phyloP scores from a whole-genome alignment of 768 basidiomycete species.

The Termitomyces sp. region DNA sequence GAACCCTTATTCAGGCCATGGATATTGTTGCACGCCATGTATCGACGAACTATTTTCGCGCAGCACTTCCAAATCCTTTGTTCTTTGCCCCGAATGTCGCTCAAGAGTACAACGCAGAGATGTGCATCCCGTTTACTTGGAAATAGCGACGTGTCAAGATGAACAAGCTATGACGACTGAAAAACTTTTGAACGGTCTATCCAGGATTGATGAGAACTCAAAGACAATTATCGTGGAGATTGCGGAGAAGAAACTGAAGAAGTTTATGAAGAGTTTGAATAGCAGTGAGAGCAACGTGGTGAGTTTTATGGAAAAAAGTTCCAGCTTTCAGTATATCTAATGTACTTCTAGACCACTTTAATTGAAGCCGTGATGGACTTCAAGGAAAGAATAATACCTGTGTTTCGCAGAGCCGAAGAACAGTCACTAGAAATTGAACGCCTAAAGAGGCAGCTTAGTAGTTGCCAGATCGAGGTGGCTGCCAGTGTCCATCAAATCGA shows the following conservation, averaged over 20 bases:
- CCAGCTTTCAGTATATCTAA: neutral
- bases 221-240: conserved; percentile 29
- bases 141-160: conserved; percentile 23
- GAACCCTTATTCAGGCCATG: conserved; percentile 27
- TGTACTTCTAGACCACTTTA: conserved; percentile 21
- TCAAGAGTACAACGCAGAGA: conserved; percentile 10
- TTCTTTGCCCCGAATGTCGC: conserved; percentile 17
- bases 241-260: conserved; percentile 27
- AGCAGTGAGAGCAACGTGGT: conserved; percentile 23
- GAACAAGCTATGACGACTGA: conserved; percentile 19
- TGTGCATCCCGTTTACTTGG: conserved; percentile 13
- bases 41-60: conserved; percentile 18
- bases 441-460: conserved; percentile 15
- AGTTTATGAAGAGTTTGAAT: conserved; percentile 19
- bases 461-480: conserved; percentile 4
- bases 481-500: neutral
- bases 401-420: conserved; percentile 24
- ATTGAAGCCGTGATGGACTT: conserved; percentile 34
- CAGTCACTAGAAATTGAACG: conserved; percentile 23
- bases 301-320: conserved; percentile 8
- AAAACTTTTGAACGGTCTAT: conserved; percentile 25
- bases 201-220: conserved; percentile 26
- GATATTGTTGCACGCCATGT: conserved; percentile 31
- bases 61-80: neutral
- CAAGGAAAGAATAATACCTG: conserved; percentile 32